Conservation (phyloP, 208 protist species). For the Trypanosoma boissoni region DNA sequence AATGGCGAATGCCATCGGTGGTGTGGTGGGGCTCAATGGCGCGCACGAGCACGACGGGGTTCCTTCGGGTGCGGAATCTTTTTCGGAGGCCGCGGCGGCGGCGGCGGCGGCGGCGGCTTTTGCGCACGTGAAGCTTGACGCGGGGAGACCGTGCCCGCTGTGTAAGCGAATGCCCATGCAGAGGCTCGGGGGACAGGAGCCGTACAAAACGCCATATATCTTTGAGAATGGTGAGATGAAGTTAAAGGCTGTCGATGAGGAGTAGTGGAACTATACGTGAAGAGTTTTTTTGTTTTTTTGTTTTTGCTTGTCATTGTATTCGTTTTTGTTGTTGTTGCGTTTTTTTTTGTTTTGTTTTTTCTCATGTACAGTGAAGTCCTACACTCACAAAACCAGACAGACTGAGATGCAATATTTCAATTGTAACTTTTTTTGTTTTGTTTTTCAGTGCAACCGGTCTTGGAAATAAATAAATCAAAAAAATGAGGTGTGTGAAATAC, state of each 20-base stretch:
- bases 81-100: no score
- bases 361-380: neutral
- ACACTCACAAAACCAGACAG: neutral
- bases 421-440: no score
- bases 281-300: neutral
- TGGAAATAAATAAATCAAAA: no score
- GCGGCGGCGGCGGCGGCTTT: neutral
- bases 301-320: slow-evolving; percentile 6
- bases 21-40: neutral
- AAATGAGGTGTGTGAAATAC: no score
- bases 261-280: neutral
- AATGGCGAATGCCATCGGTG: neutral
- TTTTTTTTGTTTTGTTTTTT: slow-evolving; percentile 12
- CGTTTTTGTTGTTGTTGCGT: neutral
- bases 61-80: neutral
- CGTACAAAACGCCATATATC: slow-evolving; percentile 73
- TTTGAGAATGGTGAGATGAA: slow-evolving; percentile 47
- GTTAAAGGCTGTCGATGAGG: slow-evolving; percentile 3
- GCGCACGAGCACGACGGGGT: neutral
- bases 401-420: neutral
- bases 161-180: slow-evolving; percentile 48
- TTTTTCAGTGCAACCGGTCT: no score
- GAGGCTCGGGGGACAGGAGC: slow-evolving; percentile 30
- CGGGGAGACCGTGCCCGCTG: slow-evolving; percentile 38
- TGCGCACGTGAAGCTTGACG: slow-evolving; percentile 18